Evolutionary conservation across 2,329 filamentous ascomycete genomes (phyloP).

Genomic region (Coniochaeta ligniaria): DNA sequence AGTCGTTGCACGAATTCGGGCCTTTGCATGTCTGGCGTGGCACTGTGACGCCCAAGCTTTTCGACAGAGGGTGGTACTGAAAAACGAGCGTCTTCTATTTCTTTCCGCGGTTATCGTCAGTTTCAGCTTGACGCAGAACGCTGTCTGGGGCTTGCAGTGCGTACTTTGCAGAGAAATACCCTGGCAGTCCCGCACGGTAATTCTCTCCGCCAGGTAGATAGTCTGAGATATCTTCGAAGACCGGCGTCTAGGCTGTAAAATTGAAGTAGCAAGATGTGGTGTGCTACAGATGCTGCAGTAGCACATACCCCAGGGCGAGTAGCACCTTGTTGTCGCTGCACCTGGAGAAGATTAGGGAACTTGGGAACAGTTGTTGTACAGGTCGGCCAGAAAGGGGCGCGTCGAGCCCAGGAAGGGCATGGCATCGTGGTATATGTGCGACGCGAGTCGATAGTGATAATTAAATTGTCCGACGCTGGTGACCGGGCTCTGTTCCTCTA

Average conservation of each 20-base stretch:
- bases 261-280: not conserved
- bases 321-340: not conserved
- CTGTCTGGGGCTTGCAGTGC: not conserved
- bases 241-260: not conserved
- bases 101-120: not conserved
- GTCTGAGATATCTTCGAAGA: not conserved
- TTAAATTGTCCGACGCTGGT: constrained; percentile 4
- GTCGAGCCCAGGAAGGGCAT: not conserved
- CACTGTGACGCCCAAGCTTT: not conserved
- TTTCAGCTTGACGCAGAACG: not conserved
- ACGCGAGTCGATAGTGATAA: constrained; percentile 1
- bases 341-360: not conserved
- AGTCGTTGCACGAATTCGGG: not conserved
- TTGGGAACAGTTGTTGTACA: not conserved
- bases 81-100: not conserved
- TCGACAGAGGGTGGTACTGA: not conserved
- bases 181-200: not conserved
- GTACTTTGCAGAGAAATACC: not conserved
- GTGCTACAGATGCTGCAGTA: not conserved
- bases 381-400: not conserved
- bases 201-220: not conserved
- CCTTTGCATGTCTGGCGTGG: not conserved
- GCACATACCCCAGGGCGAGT: not conserved
- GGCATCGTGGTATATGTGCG: not conserved
- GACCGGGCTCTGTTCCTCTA: not conserved